Conservation (phyloP, 225 moss, liverwort and hornwort genomes). For the Rhytidiadelphus loreus region DNA sequence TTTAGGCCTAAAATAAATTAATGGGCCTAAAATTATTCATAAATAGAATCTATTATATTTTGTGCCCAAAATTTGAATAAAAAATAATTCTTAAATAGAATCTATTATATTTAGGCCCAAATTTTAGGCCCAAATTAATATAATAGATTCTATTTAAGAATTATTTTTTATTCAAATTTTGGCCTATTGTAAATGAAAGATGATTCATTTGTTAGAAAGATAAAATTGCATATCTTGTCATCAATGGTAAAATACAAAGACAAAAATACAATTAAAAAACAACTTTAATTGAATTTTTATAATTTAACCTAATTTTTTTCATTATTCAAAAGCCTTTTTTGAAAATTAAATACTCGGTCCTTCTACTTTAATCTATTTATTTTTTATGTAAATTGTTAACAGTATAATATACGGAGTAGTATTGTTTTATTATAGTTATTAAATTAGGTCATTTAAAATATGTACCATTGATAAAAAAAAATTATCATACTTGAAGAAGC, state of each 20-base stretch:
- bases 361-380: neutral
- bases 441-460: neutral
- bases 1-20: no score
- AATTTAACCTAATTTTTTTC: neutral
- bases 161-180: no score
- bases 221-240: neutral
- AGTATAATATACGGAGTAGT: neutral
- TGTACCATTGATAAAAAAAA: no score
- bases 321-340: neutral
- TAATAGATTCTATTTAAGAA: neutral
- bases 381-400: neutral
- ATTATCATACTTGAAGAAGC: neutral
- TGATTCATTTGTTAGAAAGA: neutral
- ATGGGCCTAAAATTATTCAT: no score
- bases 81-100: no score
- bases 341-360: neutral
- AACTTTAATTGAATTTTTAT: fast-evolving
- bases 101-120: no score
- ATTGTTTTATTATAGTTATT: no score
- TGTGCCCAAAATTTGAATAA: no score
- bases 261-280: neutral
- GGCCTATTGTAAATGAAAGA: neutral
- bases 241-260: neutral
- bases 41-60: no score
- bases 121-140: no score